phyloP scores from a whole-genome alignment of 305 asterid species.

The Fraxinus ornus region DNA sequence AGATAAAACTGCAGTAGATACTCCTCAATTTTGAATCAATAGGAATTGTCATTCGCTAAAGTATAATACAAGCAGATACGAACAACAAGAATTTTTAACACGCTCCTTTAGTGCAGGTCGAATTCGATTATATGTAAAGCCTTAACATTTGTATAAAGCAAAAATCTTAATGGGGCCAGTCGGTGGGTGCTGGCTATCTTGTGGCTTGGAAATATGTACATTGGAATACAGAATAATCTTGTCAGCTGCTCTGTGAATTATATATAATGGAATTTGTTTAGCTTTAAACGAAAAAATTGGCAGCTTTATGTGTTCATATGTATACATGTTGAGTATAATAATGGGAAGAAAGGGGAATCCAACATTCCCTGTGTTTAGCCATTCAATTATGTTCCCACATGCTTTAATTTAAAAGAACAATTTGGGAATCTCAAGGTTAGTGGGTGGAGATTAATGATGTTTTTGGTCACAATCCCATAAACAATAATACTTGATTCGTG shows the following conservation, averaged over 20 bases:
- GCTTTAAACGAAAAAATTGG: constrained; percentile 1
- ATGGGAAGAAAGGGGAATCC: constrained; percentile 66
- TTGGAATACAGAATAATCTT: constrained; percentile 39
- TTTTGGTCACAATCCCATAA: constrained; percentile 39
- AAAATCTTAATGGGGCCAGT: constrained; percentile 38
- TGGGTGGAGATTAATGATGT: constrained; percentile 53
- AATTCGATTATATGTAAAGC: not conserved
- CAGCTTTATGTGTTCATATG: not conserved
- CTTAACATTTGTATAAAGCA: not conserved
- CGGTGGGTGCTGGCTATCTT: constrained; percentile 35
- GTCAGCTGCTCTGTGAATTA: constrained; percentile 28
- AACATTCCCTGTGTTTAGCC: constrained; percentile 88
- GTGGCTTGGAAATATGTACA: constrained; percentile 43
- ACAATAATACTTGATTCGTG: no score
- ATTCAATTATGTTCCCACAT: constrained; percentile 67
- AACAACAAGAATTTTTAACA: not conserved
- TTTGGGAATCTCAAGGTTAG: constrained; percentile 67
- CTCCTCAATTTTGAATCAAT: no score
- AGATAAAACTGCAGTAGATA: no score
- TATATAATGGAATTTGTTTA: constrained; percentile 26
- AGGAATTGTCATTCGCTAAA: no score
- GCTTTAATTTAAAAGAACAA: constrained; percentile 34
- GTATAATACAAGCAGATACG: no score
- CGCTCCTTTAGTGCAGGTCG: not conserved
- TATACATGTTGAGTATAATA: not conserved